phyloP scores from a whole-genome alignment of 2,329 filamentous ascomycete genomes.

The Arthrobotrys pseudoclavata region DNA sequence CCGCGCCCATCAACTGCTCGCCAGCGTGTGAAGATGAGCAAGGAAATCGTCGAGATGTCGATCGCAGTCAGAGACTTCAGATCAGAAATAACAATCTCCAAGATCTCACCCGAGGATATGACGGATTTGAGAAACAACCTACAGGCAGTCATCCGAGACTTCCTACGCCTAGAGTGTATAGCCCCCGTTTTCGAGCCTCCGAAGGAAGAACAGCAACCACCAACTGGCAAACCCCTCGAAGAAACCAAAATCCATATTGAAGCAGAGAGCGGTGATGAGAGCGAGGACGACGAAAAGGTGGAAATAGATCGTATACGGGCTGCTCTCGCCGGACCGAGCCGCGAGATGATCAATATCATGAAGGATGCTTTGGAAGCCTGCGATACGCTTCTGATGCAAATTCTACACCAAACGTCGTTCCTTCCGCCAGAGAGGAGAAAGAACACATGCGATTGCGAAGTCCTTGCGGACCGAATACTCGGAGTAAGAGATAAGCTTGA shows the following conservation, averaged over 20 bases:
- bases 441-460: conserved; percentile 12
- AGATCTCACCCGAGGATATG: conserved; percentile 70
- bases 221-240: conserved; percentile 27
- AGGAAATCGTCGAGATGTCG: conserved; percentile 72
- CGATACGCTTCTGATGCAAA: conserved; percentile 71
- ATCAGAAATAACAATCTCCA: conserved; percentile 72
- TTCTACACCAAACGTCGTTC: conserved; percentile 62
- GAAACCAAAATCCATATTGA: conserved; percentile 54
- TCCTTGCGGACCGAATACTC: conserved; percentile 16
- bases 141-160: conserved; percentile 71
- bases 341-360: conserved; percentile 69
- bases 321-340: conserved; percentile 69
- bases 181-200: conserved; percentile 68
- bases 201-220: conserved; percentile 28
- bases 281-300: conserved; percentile 58
- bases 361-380: conserved; percentile 68
- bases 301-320: conserved; percentile 61
- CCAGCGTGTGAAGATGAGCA: conserved; percentile 68
- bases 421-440: conserved; percentile 41
- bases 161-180: conserved; percentile 71
- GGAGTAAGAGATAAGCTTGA: conserved; percentile 34
- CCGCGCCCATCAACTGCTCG: conserved; percentile 65
- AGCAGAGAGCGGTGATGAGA: conserved; percentile 31
- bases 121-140: conserved; percentile 71
- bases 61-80: conserved; percentile 72